Percentiles rank a stretch among this genome's conserved stretches.
phyloP scores from a whole-genome alignment of 495 filamentous ascomycete genomes.

The Tuber melanosporum region DNA sequence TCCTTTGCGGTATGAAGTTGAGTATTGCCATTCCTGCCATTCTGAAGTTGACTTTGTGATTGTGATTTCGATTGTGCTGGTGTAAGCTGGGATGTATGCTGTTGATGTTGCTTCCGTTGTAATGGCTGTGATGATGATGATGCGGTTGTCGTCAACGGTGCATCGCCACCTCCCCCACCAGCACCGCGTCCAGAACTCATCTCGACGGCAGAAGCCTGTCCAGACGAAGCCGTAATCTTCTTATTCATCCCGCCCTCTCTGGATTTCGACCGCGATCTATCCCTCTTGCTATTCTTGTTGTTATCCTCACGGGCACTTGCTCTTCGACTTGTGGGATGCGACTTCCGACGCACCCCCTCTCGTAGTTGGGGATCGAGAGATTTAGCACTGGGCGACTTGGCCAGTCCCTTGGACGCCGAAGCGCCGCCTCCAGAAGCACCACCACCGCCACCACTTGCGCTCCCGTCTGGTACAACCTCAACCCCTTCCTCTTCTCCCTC shows the following conservation, averaged over 20 bases:
- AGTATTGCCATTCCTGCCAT: neutral
- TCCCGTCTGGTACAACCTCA: constrained; percentile 12
- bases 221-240: neutral
- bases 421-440: constrained; percentile 12
- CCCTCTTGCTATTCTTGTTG: constrained; percentile 14
- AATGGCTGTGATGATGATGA: neutral
- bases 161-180: neutral
- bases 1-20: constrained; percentile 6
- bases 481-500: constrained; percentile 3
- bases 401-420: constrained; percentile 22
- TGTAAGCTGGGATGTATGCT: neutral
- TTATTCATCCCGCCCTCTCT: constrained; percentile 11
- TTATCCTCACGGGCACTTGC: neutral
- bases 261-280: constrained; percentile 33
- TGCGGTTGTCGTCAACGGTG: neutral
- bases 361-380: constrained; percentile 35
- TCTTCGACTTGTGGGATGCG: constrained; percentile 4
- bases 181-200: constrained; percentile 24
- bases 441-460: constrained; percentile 23
- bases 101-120: constrained; percentile 3
- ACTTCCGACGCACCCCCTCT: constrained; percentile 21
- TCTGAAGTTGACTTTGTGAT: constrained; percentile 24
- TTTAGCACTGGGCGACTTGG: constrained; percentile 40
- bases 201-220: constrained; percentile 15
- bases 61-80: constrained; percentile 20